A percentile compares a stretch with the other conserved stretches of the same genome.
These are phyloP conservation scores for Moniliophthora roreri DNA, from an alignment of 1,284 basidiomycete species.

Conservation along the genomic window DNA sequence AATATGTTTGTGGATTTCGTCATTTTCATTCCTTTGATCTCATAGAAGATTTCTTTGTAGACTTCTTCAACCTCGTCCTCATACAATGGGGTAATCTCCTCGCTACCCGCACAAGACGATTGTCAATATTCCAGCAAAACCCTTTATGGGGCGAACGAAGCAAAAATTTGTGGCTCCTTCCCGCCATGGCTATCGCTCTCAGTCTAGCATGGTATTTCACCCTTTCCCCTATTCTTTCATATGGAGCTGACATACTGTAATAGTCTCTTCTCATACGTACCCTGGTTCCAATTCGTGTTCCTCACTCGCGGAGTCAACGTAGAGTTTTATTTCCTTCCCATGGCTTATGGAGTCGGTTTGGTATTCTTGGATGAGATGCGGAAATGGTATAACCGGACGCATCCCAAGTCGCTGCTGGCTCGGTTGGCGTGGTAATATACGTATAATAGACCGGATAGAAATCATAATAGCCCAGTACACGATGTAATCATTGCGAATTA, in stretches of 20 bases:
- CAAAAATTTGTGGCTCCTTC: slow-evolving; percentile 42
- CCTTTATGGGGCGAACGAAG: slow-evolving; percentile 23
- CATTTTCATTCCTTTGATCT: slow-evolving; percentile 9
- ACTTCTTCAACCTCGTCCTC: slow-evolving; percentile 64
- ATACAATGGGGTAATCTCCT: slow-evolving; percentile 68
- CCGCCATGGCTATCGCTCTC: slow-evolving; percentile 46
- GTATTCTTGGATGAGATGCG: slow-evolving; percentile 30
- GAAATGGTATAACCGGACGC: slow-evolving; percentile 27
- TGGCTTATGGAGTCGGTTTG: slow-evolving; percentile 26
- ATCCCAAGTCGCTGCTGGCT: slow-evolving; percentile 21
- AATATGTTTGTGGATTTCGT: slow-evolving; percentile 20
- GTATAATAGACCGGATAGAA: no score
- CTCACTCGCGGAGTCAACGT: slow-evolving; percentile 50
- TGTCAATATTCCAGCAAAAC: slow-evolving; percentile 47
- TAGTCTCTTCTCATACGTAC: slow-evolving; percentile 55
- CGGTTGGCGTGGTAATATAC: slow-evolving; percentile 21
- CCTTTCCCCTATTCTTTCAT: background rate
- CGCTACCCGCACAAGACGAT: slow-evolving; percentile 47
- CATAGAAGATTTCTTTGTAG: slow-evolving; percentile 11
- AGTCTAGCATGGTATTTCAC: slow-evolving; percentile 30
- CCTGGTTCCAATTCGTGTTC: slow-evolving; percentile 57
- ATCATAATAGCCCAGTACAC: no score
- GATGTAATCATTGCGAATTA: no score
- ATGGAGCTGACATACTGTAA: background rate
- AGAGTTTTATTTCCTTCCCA: slow-evolving; percentile 36